Base-by-base conservation (phyloP, 73 alveolate species). In the Effrenium voratum region DNA sequence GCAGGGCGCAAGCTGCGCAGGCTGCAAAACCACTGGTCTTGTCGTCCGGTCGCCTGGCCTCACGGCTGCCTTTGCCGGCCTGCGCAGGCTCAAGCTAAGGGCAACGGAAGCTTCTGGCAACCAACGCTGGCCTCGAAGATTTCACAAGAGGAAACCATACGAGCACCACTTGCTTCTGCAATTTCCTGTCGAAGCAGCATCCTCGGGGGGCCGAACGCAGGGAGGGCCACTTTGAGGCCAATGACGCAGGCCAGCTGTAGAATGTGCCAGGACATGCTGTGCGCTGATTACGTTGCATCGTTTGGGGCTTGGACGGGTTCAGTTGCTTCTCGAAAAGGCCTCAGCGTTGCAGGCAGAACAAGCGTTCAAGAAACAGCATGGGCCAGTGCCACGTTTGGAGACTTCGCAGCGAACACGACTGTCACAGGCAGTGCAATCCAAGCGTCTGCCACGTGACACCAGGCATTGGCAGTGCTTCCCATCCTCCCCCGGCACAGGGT, bases 381-480 rank as follows among this genome's bases (percentile, higher is more conserved):
- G n/a, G n/a, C n/a, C n/a, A n/a, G n/a, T n/a, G n/a, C n/a, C n/a
- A n/a, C n/a, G n/a, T n/a, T n/a, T n/a, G n/a, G n/a, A n/a, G n/a
- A n/a, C n/a, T n/a, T n/a, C n/a, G n/a, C n/a, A n/a, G n/a, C n/a
- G n/a, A n/a, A n/a, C n/a, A n/a, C n/a, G n/a, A n/a, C n/a, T n/a
- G n/a, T n/a, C n/a, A n/a, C n/a, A n/a, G n/a, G n/a, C n/a, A n/a
- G n/a, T n/a, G n/a, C n/a, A n/a, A n/a, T n/a, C 52, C 86, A 32
- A 46, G 96, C 26, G n/a, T 30, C 96, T 90, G 4, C 86, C 86
- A 24, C 47, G 96, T 28, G 81, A 28, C 43, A 90, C 96, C 55
- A 90, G 16, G 52, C 96, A 90, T 75, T 90, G 87, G 52, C 96
- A 90, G 26, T 90, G 96, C 86, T 90, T 90, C 30, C 96, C 96